Base-by-base conservation (phyloP, 768 basidiomycete species). In the Chlorophyllum brunneum region DNA sequence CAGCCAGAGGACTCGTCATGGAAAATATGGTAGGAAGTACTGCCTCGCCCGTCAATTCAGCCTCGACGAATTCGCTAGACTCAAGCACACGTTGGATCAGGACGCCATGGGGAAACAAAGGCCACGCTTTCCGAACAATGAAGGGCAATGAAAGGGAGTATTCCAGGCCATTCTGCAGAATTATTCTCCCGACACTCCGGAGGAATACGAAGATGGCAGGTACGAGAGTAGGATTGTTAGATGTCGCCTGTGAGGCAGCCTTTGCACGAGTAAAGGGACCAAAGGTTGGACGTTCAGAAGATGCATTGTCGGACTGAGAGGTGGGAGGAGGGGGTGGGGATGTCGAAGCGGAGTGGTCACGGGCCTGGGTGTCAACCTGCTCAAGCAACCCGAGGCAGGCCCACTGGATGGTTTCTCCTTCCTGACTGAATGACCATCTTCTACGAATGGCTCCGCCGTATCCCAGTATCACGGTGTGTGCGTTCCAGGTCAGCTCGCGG, bases 121-220 rank as follows among this genome's bases (percentile, higher is more conserved):
- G 82, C 89, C 88, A 92, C 1, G 86, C 90, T 55, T 75, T 80
- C 31, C 85, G 76, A 2, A 90, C 86, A 52, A 89, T 78, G 61
- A 93, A 93, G 0, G 91, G 91, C 3, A 93, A 69, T 24, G 86
- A 80, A 63, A 91, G 85, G 1, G 86, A 87, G 60, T 84, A 89
- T 58, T 90, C 85, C 29, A 77, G 61, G 3, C 90, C 90, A 55
- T 86, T 85, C 57, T 75, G 70, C 50, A 88, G 68, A 60, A 81
- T 88, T 48, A 92, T 81, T 63, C 79, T 84, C 47, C 81, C 87
- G 38, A 86, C 78, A 61, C 80, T 85, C 22, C 90, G 79, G 20
- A 92, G 67, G 62, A 93, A 92, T 38, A 93, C 75, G 63, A 90
- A 92, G 1, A 88, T 78, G 3, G 80, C 86, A 24, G 80, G 73